Conservation (phyloP, 1,284 basidiomycete species). For the Pulveroboletus ridleyi region DNA sequence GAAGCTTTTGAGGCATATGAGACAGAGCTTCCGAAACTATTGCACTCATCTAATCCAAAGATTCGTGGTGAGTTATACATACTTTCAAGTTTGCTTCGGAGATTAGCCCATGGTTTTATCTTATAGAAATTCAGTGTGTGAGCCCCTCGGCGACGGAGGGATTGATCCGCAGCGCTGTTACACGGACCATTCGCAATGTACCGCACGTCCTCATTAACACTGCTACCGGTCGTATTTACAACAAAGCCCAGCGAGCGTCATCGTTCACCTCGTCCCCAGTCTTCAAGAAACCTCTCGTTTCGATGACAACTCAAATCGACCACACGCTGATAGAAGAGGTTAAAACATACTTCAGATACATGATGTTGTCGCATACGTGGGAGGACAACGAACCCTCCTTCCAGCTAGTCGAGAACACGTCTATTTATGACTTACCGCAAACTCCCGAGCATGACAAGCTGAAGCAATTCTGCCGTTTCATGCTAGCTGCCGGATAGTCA, state of each 20-base stretch:
- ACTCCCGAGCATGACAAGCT: not conserved
- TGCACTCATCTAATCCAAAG: not conserved
- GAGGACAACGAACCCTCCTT: not conserved
- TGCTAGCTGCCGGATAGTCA: not conserved
- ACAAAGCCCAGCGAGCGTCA: not conserved
- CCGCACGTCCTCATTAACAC: constrained; percentile 16
- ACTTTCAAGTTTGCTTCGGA: too few species aligned
- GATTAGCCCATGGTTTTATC: too few species aligned
- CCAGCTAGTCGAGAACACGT: not conserved
- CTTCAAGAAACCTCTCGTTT: not conserved
- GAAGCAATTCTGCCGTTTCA: not conserved
- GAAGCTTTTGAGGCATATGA: constrained; percentile 3
- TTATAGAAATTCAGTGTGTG: too few species aligned
- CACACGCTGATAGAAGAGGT: not conserved
- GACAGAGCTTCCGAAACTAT: constrained; percentile 1
- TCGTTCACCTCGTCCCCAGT: not conserved
- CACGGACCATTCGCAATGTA: too few species aligned
- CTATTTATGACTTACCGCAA: not conserved
- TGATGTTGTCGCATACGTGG: not conserved
- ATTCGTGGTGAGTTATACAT: not conserved
- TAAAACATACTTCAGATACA: not conserved
- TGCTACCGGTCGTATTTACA: not conserved
- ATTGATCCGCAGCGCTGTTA: too few species aligned
- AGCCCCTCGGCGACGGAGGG: too few species aligned
- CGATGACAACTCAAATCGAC: not conserved